Evolutionary conservation across 2,329 filamentous ascomycete species (phyloP), one percentile per base, ranked within the genome.

Genomic region (Sporothrix luriei): DNA sequence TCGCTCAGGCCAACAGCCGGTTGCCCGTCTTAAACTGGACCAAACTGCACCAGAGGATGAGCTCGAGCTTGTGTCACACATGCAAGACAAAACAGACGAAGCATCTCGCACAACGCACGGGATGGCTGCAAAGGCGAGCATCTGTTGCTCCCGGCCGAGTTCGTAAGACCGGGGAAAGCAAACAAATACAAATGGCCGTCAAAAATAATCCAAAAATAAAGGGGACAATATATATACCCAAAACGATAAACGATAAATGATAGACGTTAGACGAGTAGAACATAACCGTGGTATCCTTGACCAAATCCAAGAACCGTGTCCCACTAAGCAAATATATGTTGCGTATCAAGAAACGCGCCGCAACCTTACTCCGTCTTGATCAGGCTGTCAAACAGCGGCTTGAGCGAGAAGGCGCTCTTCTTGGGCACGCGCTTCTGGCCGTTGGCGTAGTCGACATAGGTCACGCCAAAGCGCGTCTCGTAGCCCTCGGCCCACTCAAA

Each of bases 401-500:
- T 86, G 75, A 96, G 84, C 76, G 86, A 85, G 79, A 84, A 86
- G 24, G 91, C 92, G 78, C 91, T 95, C 86, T 93, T 92, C 86
- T 97, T 97, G 51, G 92, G 89, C 74, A 89, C 85, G 66, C 92
- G 84, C 82, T 90, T 91, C 84, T 96, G 93, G 29, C 88, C 89
- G 74, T 92, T 87, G 75, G 87, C 82, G 78, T 95, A 96, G 80
- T 96, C 92, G 67, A 96, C 92, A 77, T 85, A 95, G 7, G 90
- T 92, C 69, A 93, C 91, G 33, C 92, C 92, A 75, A 96, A 96
- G 38, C 92, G 86, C 55, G 92, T 95, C 81, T 92, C 89, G 77
- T 94, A 97, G 13, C 92, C 92, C 78, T 96, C 92, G n/a, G 92
- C 91, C 91, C 91, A 94, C 80, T 94, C 92, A 76, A 94, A 94